phyloP scores from a whole-genome alignment of 2,329 filamentous ascomycete species.

The Chalaropsis ovoidea region DNA sequence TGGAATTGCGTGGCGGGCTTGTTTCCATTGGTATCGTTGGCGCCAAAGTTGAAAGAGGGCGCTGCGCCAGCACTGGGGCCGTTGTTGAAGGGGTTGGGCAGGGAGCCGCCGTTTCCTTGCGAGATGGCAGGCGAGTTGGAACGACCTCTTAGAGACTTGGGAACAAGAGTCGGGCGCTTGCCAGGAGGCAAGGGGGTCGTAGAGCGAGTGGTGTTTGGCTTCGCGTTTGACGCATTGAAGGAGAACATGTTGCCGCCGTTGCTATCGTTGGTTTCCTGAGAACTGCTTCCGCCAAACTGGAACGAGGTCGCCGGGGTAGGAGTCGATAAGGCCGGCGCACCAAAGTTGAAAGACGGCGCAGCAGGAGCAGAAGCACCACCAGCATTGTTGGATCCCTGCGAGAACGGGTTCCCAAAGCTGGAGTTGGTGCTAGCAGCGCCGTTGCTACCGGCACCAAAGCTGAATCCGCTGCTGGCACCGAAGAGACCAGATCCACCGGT shows the following conservation, averaged over 20 bases:
- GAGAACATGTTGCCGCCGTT: slow-evolving; percentile 28
- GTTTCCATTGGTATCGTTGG: slow-evolving; percentile 22
- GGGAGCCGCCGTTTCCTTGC: slow-evolving; percentile 19
- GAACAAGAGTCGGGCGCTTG: slow-evolving; percentile 34
- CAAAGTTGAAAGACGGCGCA: slow-evolving; percentile 34
- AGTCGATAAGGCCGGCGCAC: slow-evolving; percentile 27
- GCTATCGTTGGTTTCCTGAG: slow-evolving; percentile 29
- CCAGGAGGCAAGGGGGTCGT: slow-evolving; percentile 27
- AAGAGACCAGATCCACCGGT: slow-evolving; percentile 30
- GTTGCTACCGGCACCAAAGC: slow-evolving; percentile 19
- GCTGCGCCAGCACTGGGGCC: not conserved
- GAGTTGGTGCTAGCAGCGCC: slow-evolving; percentile 28
- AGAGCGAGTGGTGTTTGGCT: slow-evolving; percentile 21
- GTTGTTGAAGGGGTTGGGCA: slow-evolving; percentile 24
- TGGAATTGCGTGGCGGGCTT: slow-evolving; percentile 22
- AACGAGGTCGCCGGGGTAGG: slow-evolving; percentile 22
- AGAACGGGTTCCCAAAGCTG: slow-evolving; percentile 37
- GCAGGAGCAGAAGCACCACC: slow-evolving; percentile 27
- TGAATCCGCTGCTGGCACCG: slow-evolving; percentile 29
- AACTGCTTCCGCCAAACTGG: slow-evolving; percentile 25
- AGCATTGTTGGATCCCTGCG: not conserved
- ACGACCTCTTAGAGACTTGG: slow-evolving; percentile 25
- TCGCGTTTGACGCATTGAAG: slow-evolving; percentile 21
- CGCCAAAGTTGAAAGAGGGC: slow-evolving; percentile 23
- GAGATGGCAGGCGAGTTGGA: slow-evolving; percentile 25